phyloP scores from a whole-genome alignment of 2,329 filamentous ascomycete species.

The Raffaelea ambrosiae region DNA sequence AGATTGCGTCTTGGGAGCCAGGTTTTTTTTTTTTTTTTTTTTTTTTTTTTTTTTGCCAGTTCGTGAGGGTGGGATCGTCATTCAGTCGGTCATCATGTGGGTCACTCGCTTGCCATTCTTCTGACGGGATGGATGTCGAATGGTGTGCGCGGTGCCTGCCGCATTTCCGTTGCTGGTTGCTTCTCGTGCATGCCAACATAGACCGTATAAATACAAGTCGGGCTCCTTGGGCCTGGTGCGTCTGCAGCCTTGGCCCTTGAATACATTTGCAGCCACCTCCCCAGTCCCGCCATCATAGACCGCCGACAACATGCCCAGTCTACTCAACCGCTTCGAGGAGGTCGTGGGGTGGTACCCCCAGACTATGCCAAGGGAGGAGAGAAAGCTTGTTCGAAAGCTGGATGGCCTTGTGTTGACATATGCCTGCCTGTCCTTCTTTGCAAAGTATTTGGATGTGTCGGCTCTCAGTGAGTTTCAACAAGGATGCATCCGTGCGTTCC shows the following conservation, averaged over 20 bases:
- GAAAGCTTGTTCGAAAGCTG: conserved; percentile 37
- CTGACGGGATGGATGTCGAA: background rate
- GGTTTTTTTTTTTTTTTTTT: too few relatives aligned
- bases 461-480: too few relatives aligned
- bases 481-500: too few relatives aligned
- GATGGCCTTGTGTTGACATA: conserved; percentile 34
- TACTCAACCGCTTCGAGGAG: background rate
- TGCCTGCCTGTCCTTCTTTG: conserved; percentile 36
- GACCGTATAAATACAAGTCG: too few relatives aligned
- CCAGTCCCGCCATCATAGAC: too few relatives aligned
- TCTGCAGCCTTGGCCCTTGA: background rate
- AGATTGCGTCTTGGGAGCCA: too few relatives aligned
- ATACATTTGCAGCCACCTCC: too few relatives aligned
- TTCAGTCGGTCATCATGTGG: background rate
- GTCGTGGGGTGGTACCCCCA: conserved; percentile 31
- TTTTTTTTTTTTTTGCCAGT: too few relatives aligned
- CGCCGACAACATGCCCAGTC: background rate
- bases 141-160: background rate
- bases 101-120: background rate
- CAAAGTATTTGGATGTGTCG: conserved; percentile 35
- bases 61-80: too few relatives aligned
- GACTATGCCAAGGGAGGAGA: conserved; percentile 29
- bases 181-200: too few relatives aligned
- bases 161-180: background rate
- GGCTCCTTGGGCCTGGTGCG: too few relatives aligned